Base-by-base conservation (phyloP, 2,329 filamentous ascomycete genomes). In the Venturia effusa region DNA sequence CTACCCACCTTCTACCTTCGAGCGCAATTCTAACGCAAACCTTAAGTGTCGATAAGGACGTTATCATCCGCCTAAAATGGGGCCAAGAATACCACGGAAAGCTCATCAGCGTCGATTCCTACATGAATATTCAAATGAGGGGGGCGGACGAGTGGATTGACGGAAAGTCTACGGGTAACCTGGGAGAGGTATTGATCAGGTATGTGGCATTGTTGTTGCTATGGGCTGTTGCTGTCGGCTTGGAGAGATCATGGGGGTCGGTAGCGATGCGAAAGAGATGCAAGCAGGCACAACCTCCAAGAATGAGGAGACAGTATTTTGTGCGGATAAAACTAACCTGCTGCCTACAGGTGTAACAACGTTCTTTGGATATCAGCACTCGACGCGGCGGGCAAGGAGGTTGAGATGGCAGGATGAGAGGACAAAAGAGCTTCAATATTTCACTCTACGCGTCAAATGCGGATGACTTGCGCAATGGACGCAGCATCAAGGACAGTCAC, bases 91-190 rank as follows among this genome's bases (percentile, higher is more conserved):
- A 99, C 84, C 95, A 93, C 76, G 94, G 94, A 74, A 85, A 85
- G 68, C 85, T 99, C 67, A 89, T 96, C 73, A 93, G 89, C 71
- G 90, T 96, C 73, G 94, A 99, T 80, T 92, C 89, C 74, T 99
- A 99, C 81, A 97, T 99, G 93, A 99, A 99, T 80, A 87, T 99
- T 68, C 92, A 97, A 79, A 84, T 99, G 67, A 86, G 87, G 68
- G 88, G 88, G 71, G 92, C 93, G 61, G 90, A 96, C 78, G 94
- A 99, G 77, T 97, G 88, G 78, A 89, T 96, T 72, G 86, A 92
- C 74, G 88, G 90, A 69, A 89, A 95, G 83, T 87, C 86, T 74
- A 91, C 88, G 41, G 93, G 92, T 64, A 85, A 85, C 60, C 79
- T 99, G 68, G 94, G 94, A 7, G 89, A 96, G 77, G 92, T 99